A percentile compares a stretch with the other conserved stretches of the same genome.
Conservation (phyloP, 2,329 filamentous ascomycete genomes). For the Pyrenochaeta sp. region DNA sequence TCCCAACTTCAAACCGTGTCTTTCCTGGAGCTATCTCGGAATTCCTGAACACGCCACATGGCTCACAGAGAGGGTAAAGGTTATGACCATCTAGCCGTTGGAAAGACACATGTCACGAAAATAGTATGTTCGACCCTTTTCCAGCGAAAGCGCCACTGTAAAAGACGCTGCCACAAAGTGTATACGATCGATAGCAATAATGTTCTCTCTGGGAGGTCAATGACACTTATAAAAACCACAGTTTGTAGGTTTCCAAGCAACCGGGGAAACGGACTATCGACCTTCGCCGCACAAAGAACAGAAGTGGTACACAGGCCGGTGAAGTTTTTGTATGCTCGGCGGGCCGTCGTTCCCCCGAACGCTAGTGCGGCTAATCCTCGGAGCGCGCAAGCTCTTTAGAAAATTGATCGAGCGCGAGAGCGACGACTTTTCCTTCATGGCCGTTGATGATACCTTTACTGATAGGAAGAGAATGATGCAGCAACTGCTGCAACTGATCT, state of each 20-base stretch:
- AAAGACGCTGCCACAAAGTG: slow-evolving; percentile 50
- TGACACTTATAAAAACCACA: slow-evolving; percentile 72
- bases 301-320: slow-evolving; percentile 51
- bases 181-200: slow-evolving; percentile 71
- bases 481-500: slow-evolving; percentile 27
- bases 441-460: slow-evolving; percentile 48
- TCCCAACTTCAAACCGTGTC: background rate
- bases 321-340: slow-evolving; percentile 30
- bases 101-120: background rate
- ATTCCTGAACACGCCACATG: background rate
- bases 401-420: background rate
- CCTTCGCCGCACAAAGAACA: slow-evolving; percentile 78
- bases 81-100: background rate
- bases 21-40: background rate
- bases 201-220: slow-evolving; percentile 74
- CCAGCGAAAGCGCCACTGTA: slow-evolving; percentile 49
- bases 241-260: slow-evolving; percentile 71
- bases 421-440: slow-evolving; percentile 28
- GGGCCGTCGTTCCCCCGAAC: background rate
- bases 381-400: background rate
- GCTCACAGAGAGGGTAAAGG: background rate
- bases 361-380: background rate
- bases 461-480: slow-evolving; percentile 54
- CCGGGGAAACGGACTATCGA: slow-evolving; percentile 76
- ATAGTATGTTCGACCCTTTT: slow-evolving; percentile 63